These are phyloP conservation scores for Harringtonia aguacate DNA, from an alignment of 2,329 filamentous ascomycete genomes.

Conservation along the genomic window DNA sequence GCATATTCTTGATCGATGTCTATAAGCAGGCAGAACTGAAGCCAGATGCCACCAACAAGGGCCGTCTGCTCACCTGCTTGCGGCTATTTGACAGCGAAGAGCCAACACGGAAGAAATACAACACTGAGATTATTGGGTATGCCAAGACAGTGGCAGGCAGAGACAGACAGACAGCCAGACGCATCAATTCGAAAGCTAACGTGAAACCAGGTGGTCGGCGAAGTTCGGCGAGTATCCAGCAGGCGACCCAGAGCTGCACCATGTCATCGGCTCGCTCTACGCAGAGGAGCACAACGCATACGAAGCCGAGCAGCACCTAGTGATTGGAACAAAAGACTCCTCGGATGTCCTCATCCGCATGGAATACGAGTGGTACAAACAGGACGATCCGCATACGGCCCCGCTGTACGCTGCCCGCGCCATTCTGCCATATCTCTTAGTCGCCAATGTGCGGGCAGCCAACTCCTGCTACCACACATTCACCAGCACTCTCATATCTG, in stretches of 20 bases:
- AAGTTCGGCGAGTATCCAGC: slow-evolving; percentile 80
- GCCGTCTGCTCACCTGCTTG: slow-evolving; percentile 65
- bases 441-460: slow-evolving; percentile 83
- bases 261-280: slow-evolving; percentile 78
- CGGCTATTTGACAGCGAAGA: slow-evolving; percentile 73
- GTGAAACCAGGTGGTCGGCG: slow-evolving; percentile 63
- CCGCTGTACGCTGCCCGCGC: slow-evolving; percentile 77
- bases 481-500: slow-evolving; percentile 50
- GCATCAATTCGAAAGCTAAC: not conserved
- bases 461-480: slow-evolving; percentile 74
- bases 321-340: slow-evolving; percentile 83
- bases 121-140: slow-evolving; percentile 71
- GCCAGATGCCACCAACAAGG: slow-evolving; percentile 64
- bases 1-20: slow-evolving; percentile 78
- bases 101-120: slow-evolving; percentile 86
- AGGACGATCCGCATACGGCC: slow-evolving; percentile 80
- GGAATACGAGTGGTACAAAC: slow-evolving; percentile 89
- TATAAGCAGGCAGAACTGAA: slow-evolving; percentile 78
- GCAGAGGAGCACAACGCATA: slow-evolving; percentile 90
- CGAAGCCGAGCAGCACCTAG: slow-evolving; percentile 83
- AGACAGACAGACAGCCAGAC: not conserved
- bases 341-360: slow-evolving; percentile 68
- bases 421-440: slow-evolving; percentile 80
- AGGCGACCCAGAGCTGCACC: slow-evolving; percentile 89
- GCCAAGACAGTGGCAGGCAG: slow-evolving; percentile 23